phyloP scores from a whole-genome alignment of 768 basidiomycete species.

The Gloeopeniophorella convolvens region DNA sequence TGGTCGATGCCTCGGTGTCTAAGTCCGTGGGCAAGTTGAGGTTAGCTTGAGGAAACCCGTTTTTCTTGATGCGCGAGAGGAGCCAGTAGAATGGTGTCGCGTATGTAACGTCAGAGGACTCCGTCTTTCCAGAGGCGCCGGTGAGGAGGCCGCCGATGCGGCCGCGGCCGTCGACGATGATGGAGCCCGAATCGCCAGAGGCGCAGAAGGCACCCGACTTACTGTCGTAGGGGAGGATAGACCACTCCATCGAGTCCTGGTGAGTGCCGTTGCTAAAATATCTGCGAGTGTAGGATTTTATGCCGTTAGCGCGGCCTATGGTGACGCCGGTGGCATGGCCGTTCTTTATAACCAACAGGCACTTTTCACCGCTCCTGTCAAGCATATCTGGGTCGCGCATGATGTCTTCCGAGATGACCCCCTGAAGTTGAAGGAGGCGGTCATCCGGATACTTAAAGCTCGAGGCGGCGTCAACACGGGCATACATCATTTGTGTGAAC shows the following conservation, averaged over 20 bases:
- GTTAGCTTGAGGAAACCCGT: conserved; percentile 3
- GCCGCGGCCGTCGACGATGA: conserved; percentile 21
- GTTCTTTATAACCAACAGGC: conserved; percentile 32
- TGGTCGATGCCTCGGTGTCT: too few relatives aligned
- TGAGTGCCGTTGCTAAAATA: not conserved
- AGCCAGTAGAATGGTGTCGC: conserved; percentile 19
- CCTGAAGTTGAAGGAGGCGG: conserved; percentile 23
- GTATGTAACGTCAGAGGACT: conserved; percentile 25
- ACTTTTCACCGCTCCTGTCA: conserved; percentile 23
- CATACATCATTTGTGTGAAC: conserved; percentile 1
- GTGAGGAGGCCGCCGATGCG: conserved; percentile 26
- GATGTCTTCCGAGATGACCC: conserved; percentile 26
- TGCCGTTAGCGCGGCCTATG: conserved; percentile 1
- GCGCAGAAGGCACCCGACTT: conserved; percentile 23
- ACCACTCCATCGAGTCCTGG: conserved; percentile 18
- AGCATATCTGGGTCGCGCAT: conserved; percentile 25
- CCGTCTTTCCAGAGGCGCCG: conserved; percentile 21
- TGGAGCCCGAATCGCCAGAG: conserved; percentile 27
- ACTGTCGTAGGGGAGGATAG: conserved; percentile 21
- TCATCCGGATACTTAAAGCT: not conserved
- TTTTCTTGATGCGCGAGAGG: not conserved
- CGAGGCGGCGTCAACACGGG: not conserved
- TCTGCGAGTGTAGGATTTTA: not conserved
- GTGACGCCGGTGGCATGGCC: conserved; percentile 27
- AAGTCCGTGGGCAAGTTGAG: not conserved